phyloP scores from a whole-genome alignment of 345 rosid species.

The Sisymbrium irio region DNA sequence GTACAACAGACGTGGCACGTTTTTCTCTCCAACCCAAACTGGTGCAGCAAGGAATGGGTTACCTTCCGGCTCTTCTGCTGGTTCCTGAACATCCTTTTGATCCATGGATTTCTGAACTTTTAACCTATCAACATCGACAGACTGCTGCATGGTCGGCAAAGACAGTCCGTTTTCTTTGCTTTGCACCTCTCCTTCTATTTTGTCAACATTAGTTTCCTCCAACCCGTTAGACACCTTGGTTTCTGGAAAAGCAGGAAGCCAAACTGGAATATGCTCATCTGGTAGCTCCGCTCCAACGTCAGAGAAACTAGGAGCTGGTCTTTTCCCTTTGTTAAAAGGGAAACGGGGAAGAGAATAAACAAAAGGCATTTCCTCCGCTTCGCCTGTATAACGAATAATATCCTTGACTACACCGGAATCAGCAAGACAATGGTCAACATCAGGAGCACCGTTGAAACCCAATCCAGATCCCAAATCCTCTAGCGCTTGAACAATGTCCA shows the following conservation, averaged over 20 bases:
- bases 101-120: slow-evolving; percentile 42
- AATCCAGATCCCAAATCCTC: slow-evolving; percentile 60
- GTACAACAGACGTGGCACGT: slow-evolving; percentile 44
- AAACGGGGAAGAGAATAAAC: slow-evolving; percentile 60
- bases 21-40: slow-evolving; percentile 61
- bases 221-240: slow-evolving; percentile 36
- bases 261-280: slow-evolving; percentile 65
- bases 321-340: slow-evolving; percentile 57
- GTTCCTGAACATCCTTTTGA: slow-evolving; percentile 38
- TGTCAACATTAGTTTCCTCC: slow-evolving; percentile 31
- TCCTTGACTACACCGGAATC: slow-evolving; percentile 65
- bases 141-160: slow-evolving; percentile 42
- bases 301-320: slow-evolving; percentile 47
- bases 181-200: slow-evolving; percentile 33
- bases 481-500: slow-evolving; percentile 70
- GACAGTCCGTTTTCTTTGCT: slow-evolving; percentile 38
- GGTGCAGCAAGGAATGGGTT: slow-evolving; percentile 81
- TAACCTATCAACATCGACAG: slow-evolving; percentile 41
- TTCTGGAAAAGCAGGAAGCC: slow-evolving; percentile 86
- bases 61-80: slow-evolving; percentile 37
- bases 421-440: slow-evolving; percentile 57
- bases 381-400: slow-evolving; percentile 56
- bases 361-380: slow-evolving; percentile 55
- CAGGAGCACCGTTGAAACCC: slow-evolving; percentile 71
- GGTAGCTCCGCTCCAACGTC: slow-evolving; percentile 69